Evolutionary conservation across 225 moss, liverwort and hornwort genomes (phyloP), one percentile per base, ranked within the genome.

Genomic region (Bryoerythrophyllum caledonicum): DNA sequence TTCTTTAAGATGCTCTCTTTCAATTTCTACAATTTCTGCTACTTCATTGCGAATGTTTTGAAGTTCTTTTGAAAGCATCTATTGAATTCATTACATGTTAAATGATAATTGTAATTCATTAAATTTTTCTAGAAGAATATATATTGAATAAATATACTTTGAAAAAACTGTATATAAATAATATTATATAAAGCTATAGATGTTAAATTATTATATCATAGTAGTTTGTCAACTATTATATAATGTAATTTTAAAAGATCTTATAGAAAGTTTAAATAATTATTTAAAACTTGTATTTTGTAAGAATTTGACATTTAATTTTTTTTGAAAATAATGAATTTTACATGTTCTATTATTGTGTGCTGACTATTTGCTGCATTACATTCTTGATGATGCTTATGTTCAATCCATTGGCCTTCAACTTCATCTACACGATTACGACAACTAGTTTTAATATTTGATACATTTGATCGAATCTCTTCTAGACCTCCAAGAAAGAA

Each of bases 391-490:
- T 89, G 90, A 24, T 74, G 60, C 67, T 68, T 93, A 32, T 80
- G 82, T 68, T 97, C 81, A 41, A 54, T 79, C 77, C 83, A 87
- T 74, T 89, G 87, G 24, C 82, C 76, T 78, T 97, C 89, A 24
- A 97, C 75, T 49, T 94, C 89, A 74, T 97, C 91, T 67, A 89
- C 73, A 41, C 89, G 83, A 57, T 94, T 85, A 7, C 76, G 82
- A 58, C 90, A 94, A 71, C 75, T 80, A 53, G 80, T 84, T 71
- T 94, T 97, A 23, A 91, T 84, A 53, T 88, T 90, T 46, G 85
- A 94, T 24, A 97, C 89, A 85, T 97, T 95, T 23, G 90, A 88
- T 53, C 83, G 86, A 56, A 91, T 91, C 76, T 97, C 97, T 76
- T 97, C 93, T 55, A 97, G 77, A 20, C 97, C 90, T 41, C 94